Conservation (phyloP, 106 monocot genomes). For the Apostasia ramifera region DNA sequence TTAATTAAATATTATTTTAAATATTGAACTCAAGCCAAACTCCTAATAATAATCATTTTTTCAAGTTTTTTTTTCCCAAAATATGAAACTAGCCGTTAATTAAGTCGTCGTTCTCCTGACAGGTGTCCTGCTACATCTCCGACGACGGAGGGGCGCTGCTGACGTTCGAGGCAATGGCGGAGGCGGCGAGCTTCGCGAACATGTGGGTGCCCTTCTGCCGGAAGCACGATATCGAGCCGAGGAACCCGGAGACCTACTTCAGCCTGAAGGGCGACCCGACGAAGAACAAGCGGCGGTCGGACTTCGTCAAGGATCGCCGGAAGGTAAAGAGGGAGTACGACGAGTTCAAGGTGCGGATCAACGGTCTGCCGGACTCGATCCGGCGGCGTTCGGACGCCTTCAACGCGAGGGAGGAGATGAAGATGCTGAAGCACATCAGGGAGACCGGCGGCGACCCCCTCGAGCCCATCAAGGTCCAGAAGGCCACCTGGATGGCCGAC, state of each 20-base stretch:
- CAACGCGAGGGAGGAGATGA: slow-evolving; percentile 56
- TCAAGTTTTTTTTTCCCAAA: too few species aligned
- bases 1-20: too few species aligned
- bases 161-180: slow-evolving; percentile 30
- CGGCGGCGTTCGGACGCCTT: slow-evolving; percentile 36
- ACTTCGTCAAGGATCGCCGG: slow-evolving; percentile 67
- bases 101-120: too few species aligned
- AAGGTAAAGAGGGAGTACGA: slow-evolving; percentile 76
- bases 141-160: slow-evolving; percentile 26
- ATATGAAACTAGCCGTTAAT: too few species aligned
- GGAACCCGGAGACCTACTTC: slow-evolving; percentile 62
- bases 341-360: slow-evolving; percentile 72
- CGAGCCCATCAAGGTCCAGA: slow-evolving; percentile 27
- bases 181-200: slow-evolving; percentile 55
- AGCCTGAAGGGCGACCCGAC: slow-evolving; percentile 52
- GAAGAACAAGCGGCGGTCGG: slow-evolving; percentile 59
- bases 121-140: slow-evolving; percentile 43
- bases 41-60: too few species aligned
- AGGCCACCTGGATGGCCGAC: slow-evolving; percentile 76
- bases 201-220: slow-evolving; percentile 71
- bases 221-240: slow-evolving; percentile 61
- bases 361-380: slow-evolving; percentile 52
- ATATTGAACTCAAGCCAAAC: too few species aligned
- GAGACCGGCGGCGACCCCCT: slow-evolving; percentile 26
- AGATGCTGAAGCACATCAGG: slow-evolving; percentile 30